Conservation (phyloP, 768 basidiomycete species). For the Albatrellus ellisii region DNA sequence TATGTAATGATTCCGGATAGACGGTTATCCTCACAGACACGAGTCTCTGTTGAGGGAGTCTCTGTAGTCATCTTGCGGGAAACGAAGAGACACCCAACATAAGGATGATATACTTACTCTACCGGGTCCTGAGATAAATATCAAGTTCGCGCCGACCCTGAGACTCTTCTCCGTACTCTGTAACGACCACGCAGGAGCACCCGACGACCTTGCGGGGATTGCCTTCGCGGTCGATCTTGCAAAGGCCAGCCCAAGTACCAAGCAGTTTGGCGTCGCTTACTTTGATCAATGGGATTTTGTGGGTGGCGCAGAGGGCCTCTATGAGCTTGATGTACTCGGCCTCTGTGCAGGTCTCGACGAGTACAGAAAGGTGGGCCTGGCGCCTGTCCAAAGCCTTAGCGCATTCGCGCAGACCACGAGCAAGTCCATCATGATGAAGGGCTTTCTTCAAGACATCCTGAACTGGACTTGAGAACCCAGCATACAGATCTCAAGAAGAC, state of each 20-base stretch:
- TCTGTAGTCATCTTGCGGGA: conserved; percentile 64
- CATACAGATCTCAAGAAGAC: neutral
- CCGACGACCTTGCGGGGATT: conserved; percentile 94
- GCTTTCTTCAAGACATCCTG: conserved; percentile 99
- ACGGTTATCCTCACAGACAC: conserved; percentile 58
- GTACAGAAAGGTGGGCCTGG: conserved; percentile 95
- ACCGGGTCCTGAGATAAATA: conserved; percentile 95
- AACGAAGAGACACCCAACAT: conserved; percentile 8
- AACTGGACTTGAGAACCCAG: neutral
- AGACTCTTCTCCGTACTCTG: conserved; percentile 91
- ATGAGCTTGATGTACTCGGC: conserved; percentile 99
- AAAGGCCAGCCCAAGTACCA: conserved; percentile 96
- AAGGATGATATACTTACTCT: conserved; percentile 28
- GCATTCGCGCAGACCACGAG: conserved; percentile 93
- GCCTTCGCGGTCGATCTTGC: conserved; percentile 99
- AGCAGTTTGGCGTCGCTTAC: conserved; percentile 96
- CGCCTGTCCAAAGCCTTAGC: conserved; percentile 98
- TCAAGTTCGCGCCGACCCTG: conserved; percentile 90
- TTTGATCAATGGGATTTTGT: conserved; percentile 99
- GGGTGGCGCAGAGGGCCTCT: conserved; percentile 97
- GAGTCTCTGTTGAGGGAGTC: conserved; percentile 87
- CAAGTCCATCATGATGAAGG: conserved; percentile 95
- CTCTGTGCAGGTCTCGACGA: conserved; percentile 98
- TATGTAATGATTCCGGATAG: conserved; percentile 88
- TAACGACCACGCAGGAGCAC: conserved; percentile 92